Conservation (phyloP, 768 basidiomycete genomes). For the Crucibulum laeve region DNA sequence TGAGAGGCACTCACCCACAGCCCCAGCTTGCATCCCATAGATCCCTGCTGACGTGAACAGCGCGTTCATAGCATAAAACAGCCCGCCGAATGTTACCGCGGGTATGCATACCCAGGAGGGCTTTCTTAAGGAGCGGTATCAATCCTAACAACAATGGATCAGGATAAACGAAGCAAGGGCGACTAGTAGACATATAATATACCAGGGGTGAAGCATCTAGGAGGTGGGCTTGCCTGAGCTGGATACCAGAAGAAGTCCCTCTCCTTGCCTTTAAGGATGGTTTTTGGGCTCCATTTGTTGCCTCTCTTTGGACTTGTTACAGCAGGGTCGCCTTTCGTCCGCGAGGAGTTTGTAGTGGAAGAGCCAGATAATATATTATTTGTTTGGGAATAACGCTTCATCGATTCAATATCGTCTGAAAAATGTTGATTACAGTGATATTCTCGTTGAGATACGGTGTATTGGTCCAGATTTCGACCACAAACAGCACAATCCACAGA, state of each 20-base stretch:
- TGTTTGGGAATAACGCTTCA: background rate
- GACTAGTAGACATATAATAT: slow-evolving; percentile 1
- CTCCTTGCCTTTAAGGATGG: slow-evolving; percentile 15
- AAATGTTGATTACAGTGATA: slow-evolving; percentile 57
- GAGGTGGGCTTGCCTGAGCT: slow-evolving; percentile 35
- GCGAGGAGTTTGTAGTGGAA: too few species aligned
- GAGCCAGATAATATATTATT: too few species aligned
- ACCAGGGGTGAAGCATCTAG: slow-evolving; percentile 63
- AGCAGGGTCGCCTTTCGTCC: too few species aligned
- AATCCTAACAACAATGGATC: slow-evolving; percentile 38
- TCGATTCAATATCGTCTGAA: slow-evolving; percentile 3
- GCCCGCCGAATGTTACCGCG: slow-evolving; percentile 50
- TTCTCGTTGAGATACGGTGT: slow-evolving; percentile 34
- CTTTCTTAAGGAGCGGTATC: slow-evolving; percentile 56
- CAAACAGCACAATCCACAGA: slow-evolving; percentile 49
- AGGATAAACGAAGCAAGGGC: background rate
- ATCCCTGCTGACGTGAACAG: slow-evolving; percentile 57
- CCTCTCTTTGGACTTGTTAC: too few species aligned
- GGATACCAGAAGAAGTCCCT: slow-evolving; percentile 67
- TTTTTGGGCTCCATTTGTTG: slow-evolving; percentile 12
- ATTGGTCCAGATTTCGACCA: slow-evolving; percentile 27
- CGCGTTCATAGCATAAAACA: slow-evolving; percentile 57
- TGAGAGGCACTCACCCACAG: slow-evolving; percentile 46
- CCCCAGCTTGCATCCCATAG: slow-evolving; percentile 69
- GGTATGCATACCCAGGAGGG: slow-evolving; percentile 46